Conservation (phyloP, 2,329 filamentous ascomycete genomes). For the Botrytis aclada region DNA sequence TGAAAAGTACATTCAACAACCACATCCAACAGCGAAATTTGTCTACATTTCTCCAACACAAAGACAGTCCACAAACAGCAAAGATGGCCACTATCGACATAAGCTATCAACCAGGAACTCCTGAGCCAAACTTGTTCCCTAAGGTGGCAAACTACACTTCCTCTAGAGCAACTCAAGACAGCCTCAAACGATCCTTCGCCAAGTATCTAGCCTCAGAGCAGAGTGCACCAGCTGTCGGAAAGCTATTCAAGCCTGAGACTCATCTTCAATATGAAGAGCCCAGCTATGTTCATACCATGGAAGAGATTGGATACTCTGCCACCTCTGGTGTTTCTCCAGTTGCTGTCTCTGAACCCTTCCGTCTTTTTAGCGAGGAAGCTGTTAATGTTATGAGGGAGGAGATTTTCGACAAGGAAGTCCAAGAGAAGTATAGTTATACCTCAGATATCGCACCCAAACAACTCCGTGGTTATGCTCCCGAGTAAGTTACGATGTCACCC, state of each 20-base stretch:
- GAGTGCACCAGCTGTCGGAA: conserved; percentile 29
- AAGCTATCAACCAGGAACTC: conserved; percentile 27
- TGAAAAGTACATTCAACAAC: neutral
- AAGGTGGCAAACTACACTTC: conserved; percentile 33
- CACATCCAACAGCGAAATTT: neutral
- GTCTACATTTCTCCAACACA: neutral
- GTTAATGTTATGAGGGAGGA: conserved; percentile 60
- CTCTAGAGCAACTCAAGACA: conserved; percentile 34
- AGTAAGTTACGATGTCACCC: conserved; percentile 44
- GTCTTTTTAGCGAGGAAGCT: conserved; percentile 59
- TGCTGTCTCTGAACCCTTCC: conserved; percentile 64
- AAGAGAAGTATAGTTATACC: conserved; percentile 54
- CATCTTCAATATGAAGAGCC: conserved; percentile 54
- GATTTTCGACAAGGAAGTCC: conserved; percentile 56
- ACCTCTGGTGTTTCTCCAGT: conserved; percentile 57
- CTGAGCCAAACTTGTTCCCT: conserved; percentile 28
- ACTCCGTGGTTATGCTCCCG: conserved; percentile 52
- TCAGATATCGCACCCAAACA: conserved; percentile 58
- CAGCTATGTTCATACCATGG: conserved; percentile 55
- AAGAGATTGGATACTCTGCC: conserved; percentile 55
- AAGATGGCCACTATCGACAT: conserved; percentile 34
- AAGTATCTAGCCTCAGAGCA: conserved; percentile 37
- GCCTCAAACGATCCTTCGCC: conserved; percentile 36
- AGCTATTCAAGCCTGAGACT: conserved; percentile 51
- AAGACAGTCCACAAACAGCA: neutral